phyloP scores from a whole-genome alignment of 2,329 filamentous ascomycete species.

The Aureobasidium sp. region DNA sequence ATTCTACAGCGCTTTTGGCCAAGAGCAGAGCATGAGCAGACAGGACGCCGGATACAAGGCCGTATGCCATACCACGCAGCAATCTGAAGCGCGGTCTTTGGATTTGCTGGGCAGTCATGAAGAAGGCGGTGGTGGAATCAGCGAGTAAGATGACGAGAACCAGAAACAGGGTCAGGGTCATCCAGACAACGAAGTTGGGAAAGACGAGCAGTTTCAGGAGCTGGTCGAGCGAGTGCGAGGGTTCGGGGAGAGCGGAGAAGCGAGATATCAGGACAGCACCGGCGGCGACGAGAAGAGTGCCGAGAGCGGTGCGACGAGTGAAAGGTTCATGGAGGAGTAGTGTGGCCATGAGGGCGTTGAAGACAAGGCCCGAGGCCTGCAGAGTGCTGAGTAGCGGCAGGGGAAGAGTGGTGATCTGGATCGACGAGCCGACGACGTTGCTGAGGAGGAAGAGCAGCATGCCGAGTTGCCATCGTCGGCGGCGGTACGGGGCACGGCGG shows the following conservation, averaged over 20 bases:
- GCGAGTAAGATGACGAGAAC: conserved; percentile 39
- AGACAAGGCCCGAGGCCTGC: conserved; percentile 91
- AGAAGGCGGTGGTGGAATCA: conserved; percentile 33
- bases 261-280: conserved; percentile 88
- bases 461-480: conserved; percentile 86
- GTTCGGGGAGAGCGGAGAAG: conserved; percentile 89
- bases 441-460: conserved; percentile 97
- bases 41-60: conserved; percentile 77
- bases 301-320: conserved; percentile 83
- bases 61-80: conserved; percentile 75
- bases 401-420: conserved; percentile 93
- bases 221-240: conserved; percentile 78
- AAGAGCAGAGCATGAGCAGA: conserved; percentile 89
- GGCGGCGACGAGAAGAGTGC: conserved; percentile 75
- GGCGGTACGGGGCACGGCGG: conserved; percentile 76
- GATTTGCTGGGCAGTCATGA: conserved; percentile 25
- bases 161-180: conserved; percentile 38
- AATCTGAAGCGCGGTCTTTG: conserved; percentile 45
- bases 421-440: conserved; percentile 88
- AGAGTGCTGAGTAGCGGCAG: conserved; percentile 89
- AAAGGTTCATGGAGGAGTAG: conserved; percentile 89
- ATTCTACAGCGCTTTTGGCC: conserved; percentile 92
- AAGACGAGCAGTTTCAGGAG: conserved; percentile 66
- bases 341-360: conserved; percentile 96
- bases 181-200: conserved; percentile 46